A percentile compares a stretch with the other conserved stretches of the same genome.
phyloP scores from a whole-genome alignment of 2,329 filamentous ascomycete genomes.

The Fusarium staphyleae region DNA sequence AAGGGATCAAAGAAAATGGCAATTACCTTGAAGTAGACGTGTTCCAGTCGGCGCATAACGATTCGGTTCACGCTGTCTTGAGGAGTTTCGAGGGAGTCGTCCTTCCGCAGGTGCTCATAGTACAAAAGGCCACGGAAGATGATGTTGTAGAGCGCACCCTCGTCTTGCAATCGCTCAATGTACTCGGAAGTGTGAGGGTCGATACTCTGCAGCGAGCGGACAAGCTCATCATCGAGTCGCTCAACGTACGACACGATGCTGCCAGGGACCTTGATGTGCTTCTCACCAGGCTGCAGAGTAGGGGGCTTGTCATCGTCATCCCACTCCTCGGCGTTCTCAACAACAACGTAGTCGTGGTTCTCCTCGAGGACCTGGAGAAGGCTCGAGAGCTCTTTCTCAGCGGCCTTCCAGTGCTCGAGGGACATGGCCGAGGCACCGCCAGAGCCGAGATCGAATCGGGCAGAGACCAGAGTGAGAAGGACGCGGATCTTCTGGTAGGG shows the following conservation, averaged over 20 bases:
- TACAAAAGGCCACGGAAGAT: constrained; percentile 90
- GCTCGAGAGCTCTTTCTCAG: constrained; percentile 82
- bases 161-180: constrained; percentile 92
- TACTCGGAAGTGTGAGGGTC: constrained; percentile 99
- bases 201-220: constrained; percentile 94
- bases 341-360: constrained; percentile 81
- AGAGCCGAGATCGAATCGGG: constrained; percentile 89
- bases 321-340: constrained; percentile 96
- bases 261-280: constrained; percentile 88
- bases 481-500: constrained; percentile 96
- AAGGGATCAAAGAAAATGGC: constrained; percentile 76
- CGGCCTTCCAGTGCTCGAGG: constrained; percentile 95
- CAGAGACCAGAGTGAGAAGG: constrained; percentile 88
- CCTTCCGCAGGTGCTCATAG: constrained; percentile 80
- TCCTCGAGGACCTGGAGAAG: constrained; percentile 81
- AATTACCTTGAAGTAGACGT: constrained; percentile 94
- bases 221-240: constrained; percentile 95
- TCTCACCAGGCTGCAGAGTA: constrained; percentile 73
- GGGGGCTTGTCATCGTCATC: constrained; percentile 97
- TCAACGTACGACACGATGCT: constrained; percentile 95
- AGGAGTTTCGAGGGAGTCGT: constrained; percentile 72
- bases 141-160: constrained; percentile 88
- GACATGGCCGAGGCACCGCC: constrained; percentile 83
- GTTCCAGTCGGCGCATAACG: constrained; percentile 91
- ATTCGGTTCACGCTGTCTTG: constrained; percentile 93